These are phyloP conservation scores for Trichocomaceae sp. DNA, from an alignment of 2,329 filamentous ascomycete species.

Conservation along the genomic window DNA sequence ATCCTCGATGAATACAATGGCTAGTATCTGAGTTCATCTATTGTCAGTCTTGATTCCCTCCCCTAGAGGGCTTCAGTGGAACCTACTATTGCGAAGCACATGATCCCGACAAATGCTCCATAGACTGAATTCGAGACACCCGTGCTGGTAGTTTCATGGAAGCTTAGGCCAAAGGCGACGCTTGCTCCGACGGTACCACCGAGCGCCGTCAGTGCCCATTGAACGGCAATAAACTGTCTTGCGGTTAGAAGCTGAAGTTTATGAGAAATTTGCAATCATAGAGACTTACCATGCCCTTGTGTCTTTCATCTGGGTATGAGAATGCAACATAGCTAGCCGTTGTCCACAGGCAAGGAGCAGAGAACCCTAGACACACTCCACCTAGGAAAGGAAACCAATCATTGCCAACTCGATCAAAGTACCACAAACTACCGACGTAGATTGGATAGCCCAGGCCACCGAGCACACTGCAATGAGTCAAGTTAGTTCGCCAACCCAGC, in stretches of 20 bases:
- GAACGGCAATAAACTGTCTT: conserved; percentile 15
- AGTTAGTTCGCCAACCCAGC: background rate
- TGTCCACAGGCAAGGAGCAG: conserved; percentile 16
- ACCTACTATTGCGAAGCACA: background rate
- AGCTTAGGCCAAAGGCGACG: conserved; percentile 18
- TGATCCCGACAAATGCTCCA: background rate
- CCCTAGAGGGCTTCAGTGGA: background rate
- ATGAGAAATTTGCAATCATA: conserved; percentile 1
- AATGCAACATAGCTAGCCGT: conserved; percentile 15
- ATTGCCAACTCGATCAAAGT: conserved; percentile 17
- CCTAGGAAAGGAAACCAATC: conserved; percentile 16
- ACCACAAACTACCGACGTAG: conserved; percentile 19
- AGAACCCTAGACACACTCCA: conserved; percentile 13
- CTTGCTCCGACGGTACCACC: conserved; percentile 16
- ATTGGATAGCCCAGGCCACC: conserved; percentile 18
- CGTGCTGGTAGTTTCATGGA: conserved; percentile 12
- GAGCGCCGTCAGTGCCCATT: conserved; percentile 15
- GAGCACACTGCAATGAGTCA: conserved; percentile 2
- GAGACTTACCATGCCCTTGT: conserved; percentile 12
- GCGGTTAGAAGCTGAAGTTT: background rate
- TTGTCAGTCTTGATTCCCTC: background rate
- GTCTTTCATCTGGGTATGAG: conserved; percentile 15
- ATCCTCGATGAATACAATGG: conserved; percentile 6
- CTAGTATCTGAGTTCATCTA: background rate
- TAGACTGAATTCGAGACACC: conserved; percentile 14